phyloP scores from a whole-genome alignment of 164 flowering plant species.

The Dillenia turbinata region DNA sequence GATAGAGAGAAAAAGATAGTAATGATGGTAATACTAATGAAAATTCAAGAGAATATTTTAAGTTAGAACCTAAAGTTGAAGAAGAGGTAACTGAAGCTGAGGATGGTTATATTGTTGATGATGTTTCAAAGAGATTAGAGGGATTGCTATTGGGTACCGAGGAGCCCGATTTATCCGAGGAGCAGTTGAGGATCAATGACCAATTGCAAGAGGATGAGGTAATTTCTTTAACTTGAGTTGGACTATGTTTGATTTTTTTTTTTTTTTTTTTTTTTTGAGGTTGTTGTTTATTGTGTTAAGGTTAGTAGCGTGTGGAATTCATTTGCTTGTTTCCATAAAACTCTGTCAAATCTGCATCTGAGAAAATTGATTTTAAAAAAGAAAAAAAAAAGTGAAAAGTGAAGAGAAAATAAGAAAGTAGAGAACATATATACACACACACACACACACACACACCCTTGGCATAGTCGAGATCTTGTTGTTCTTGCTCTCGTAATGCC shows the following conservation, averaged over 20 bases:
- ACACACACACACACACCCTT: too few relatives aligned
- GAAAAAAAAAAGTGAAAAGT: too few relatives aligned
- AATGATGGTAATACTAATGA: not conserved
- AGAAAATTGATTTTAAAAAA: too few relatives aligned
- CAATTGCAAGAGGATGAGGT: conserved; percentile 83
- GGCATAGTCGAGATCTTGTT: too few relatives aligned
- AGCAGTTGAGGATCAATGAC: conserved; percentile 49
- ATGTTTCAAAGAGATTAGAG: conserved; percentile 30
- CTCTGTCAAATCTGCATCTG: too few relatives aligned
- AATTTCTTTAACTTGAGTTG: not conserved
- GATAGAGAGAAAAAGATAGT: conserved; percentile 9
- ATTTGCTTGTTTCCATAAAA: too few relatives aligned
- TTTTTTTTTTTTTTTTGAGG: too few relatives aligned
- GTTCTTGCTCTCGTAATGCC: too few relatives aligned
- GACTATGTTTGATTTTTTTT: conserved; percentile 1
- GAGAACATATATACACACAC: too few relatives aligned
- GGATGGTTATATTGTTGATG: conserved; percentile 16
- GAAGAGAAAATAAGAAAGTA: too few relatives aligned
- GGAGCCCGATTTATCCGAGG: conserved; percentile 57
- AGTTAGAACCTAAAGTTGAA: conserved; percentile 2
- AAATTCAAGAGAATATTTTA: conserved; percentile 5
- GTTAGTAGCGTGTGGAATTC: too few relatives aligned
- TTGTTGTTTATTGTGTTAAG: not conserved
- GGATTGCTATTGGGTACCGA: conserved; percentile 32
- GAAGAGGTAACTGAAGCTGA: conserved; percentile 11